These are phyloP conservation scores for Triticum timopheevii DNA, from an alignment of 176 grass and related monocot genomes.

Conservation along the genomic window DNA sequence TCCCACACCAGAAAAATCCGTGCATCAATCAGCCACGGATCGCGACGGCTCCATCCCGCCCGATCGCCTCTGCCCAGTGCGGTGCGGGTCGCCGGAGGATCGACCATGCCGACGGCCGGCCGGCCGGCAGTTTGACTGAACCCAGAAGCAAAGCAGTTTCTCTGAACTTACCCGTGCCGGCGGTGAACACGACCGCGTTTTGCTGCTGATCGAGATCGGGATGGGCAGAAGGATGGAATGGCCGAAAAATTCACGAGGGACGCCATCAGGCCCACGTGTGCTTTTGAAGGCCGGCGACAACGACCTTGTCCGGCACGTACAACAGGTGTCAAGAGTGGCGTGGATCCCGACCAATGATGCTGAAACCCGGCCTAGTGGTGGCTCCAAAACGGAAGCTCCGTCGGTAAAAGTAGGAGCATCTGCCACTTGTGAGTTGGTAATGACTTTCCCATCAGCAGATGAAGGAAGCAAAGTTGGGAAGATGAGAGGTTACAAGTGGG, in stretches of 20 bases:
- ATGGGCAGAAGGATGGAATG: too few relatives aligned
- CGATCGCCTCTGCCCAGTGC: not conserved
- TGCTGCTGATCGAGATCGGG: too few relatives aligned
- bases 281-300: not conserved
- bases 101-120: not conserved
- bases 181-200: too few relatives aligned
- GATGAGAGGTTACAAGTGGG: not conserved
- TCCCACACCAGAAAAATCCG: not conserved
- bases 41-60: not conserved
- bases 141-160: not conserved
- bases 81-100: not conserved
- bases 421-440: not conserved
- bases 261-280: not conserved
- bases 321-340: not conserved
- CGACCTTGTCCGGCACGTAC: not conserved
- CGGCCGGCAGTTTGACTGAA: too few relatives aligned
- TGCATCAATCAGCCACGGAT: not conserved
- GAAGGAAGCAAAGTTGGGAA: not conserved
- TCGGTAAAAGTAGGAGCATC: not conserved
- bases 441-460: not conserved
- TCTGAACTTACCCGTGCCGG: not conserved
- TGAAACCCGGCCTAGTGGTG: not conserved
- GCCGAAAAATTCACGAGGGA: not conserved
- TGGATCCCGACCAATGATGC: not conserved
- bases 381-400: not conserved